A percentile compares a stretch with the other conserved stretches of the same genome.
These are phyloP conservation scores for Rhodotorula sp. DNA, from an alignment of 1,284 basidiomycete genomes.

Conservation along the genomic window DNA sequence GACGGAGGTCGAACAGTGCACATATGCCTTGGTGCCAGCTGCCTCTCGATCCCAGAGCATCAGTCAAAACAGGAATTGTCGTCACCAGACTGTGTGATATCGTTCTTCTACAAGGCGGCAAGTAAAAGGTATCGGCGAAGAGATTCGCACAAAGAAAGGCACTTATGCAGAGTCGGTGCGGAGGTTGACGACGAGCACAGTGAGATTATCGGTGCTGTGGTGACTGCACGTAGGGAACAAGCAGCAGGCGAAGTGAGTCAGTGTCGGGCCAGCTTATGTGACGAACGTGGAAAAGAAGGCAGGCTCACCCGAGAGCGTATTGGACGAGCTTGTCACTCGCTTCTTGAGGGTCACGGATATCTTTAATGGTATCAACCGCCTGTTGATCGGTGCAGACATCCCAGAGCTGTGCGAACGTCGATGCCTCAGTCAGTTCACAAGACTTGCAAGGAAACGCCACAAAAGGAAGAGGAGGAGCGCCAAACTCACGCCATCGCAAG, in stretches of 20 bases:
- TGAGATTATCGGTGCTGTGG: slow-evolving; percentile 43
- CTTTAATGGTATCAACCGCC: slow-evolving; percentile 76
- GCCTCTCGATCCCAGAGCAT: too few relatives aligned
- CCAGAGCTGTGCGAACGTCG: slow-evolving; percentile 62
- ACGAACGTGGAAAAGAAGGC: not conserved
- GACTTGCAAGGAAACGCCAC: not conserved
- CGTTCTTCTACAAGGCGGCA: too few relatives aligned
- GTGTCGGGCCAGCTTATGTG: not conserved
- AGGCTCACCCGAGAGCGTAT: slow-evolving; percentile 63
- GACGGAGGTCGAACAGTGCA: too few relatives aligned
- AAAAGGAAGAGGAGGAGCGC: not conserved
- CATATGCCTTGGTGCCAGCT: too few relatives aligned
- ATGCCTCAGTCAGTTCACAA: not conserved
- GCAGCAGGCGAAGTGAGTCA: too few relatives aligned
- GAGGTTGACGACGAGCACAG: slow-evolving; percentile 42
- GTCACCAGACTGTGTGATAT: too few relatives aligned
- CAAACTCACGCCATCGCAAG: slow-evolving; percentile 75
- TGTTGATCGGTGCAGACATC: slow-evolving; percentile 91
- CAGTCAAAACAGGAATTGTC: too few relatives aligned
- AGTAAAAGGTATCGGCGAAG: too few relatives aligned
- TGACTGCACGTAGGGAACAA: slow-evolving; percentile 8
- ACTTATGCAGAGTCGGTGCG: not conserved
- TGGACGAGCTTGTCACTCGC: slow-evolving; percentile 76
- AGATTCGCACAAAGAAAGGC: too few relatives aligned
- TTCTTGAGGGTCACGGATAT: slow-evolving; percentile 68